Conservation (phyloP, 176 grass and related monocot species). For the Olyra latifolia region DNA sequence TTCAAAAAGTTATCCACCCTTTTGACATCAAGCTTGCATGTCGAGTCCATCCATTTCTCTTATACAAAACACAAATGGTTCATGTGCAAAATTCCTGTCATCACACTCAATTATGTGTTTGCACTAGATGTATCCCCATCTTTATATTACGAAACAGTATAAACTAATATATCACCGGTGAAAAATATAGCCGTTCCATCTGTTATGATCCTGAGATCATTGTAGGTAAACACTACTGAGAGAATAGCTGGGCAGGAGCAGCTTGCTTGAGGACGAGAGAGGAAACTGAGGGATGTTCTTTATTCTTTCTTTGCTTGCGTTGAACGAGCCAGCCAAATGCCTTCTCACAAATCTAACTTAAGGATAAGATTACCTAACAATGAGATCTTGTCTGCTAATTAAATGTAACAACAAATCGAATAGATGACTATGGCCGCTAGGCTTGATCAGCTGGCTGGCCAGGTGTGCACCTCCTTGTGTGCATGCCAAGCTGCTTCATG, state of each 20-base stretch:
- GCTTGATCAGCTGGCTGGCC: not conserved
- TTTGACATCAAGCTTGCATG: not conserved
- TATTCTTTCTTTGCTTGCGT: too few relatives aligned
- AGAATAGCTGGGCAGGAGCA: too few relatives aligned
- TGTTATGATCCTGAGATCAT: too few relatives aligned
- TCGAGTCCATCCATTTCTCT: not conserved
- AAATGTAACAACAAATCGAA: not conserved
- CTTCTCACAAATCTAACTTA: not conserved
- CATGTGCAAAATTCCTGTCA: not conserved
- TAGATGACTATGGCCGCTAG: not conserved
- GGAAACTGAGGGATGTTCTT: too few relatives aligned
- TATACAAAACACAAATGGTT: not conserved
- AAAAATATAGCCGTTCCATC: too few relatives aligned
- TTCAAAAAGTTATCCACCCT: slow-evolving; percentile 8
- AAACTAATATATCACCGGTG: too few relatives aligned
- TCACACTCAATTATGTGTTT: not conserved
- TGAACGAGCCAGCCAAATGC: not conserved
- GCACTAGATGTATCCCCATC: not conserved
- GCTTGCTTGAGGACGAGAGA: too few relatives aligned
- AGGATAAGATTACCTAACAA: not conserved
- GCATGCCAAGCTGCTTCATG: not conserved
- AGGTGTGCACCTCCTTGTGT: not conserved
- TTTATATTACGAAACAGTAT: not conserved
- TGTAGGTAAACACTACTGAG: too few relatives aligned
- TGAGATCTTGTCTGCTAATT: not conserved